Conservation (phyloP, 2,329 filamentous ascomycete species). For the Diaporthe humulicola region DNA sequence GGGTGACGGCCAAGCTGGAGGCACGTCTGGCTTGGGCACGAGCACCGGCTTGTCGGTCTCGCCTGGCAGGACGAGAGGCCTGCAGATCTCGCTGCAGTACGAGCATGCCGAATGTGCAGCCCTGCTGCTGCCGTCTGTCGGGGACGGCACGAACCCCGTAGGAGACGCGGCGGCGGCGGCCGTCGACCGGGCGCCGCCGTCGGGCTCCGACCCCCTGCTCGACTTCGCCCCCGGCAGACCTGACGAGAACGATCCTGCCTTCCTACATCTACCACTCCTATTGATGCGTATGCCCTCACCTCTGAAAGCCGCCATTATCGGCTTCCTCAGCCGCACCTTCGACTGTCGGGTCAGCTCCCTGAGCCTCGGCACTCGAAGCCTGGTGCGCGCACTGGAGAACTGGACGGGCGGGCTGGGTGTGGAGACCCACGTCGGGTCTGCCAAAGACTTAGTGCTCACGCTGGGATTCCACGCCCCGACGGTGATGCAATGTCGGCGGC, state of each 20-base stretch:
- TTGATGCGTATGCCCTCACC: slow-evolving; percentile 68
- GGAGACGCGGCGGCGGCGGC: background rate
- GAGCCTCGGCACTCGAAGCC: slow-evolving; percentile 62
- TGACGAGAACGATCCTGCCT: slow-evolving; percentile 45
- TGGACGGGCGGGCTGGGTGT: slow-evolving; percentile 60
- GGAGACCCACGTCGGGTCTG: slow-evolving; percentile 49
- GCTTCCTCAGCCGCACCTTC: slow-evolving; percentile 66
- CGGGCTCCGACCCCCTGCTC: background rate
- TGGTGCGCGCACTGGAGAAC: slow-evolving; percentile 63
- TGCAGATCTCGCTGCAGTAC: slow-evolving; percentile 64
- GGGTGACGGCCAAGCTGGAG: slow-evolving; percentile 33
- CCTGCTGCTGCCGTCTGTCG: slow-evolving; percentile 59
- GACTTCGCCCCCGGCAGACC: slow-evolving; percentile 12
- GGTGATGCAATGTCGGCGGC: background rate
- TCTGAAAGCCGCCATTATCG: slow-evolving; percentile 61
- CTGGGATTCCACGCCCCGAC: slow-evolving; percentile 63
- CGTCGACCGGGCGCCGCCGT: background rate
- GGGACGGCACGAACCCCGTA: background rate
- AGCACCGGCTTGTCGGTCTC: slow-evolving; percentile 27
- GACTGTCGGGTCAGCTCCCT: slow-evolving; percentile 68
- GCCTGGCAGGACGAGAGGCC: slow-evolving; percentile 47
- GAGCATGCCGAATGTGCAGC: slow-evolving; percentile 66
- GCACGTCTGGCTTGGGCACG: background rate
- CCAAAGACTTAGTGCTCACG: slow-evolving; percentile 64
- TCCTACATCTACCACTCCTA: slow-evolving; percentile 64